Conservation (phyloP, 2,329 filamentous ascomycete species). For the Chaetothyriales sp. region DNA sequence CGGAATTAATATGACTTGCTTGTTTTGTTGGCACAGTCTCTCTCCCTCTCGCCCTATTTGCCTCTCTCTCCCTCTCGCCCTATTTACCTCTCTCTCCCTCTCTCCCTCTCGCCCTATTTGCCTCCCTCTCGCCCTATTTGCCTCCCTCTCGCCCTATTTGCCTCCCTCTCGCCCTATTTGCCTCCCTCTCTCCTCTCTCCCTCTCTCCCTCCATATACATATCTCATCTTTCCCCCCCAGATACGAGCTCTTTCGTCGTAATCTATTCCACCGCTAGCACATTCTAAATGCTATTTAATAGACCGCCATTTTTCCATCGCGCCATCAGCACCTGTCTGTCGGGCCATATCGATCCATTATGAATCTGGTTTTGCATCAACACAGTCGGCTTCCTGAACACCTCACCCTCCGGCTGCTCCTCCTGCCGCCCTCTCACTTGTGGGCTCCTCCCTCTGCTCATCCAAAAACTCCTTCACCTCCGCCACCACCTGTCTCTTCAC, state of each 20-base stretch:
- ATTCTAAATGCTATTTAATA: background rate
- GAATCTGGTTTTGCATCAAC: background rate
- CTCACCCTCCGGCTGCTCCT: background rate
- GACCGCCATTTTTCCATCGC: background rate
- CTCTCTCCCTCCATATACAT: background rate
- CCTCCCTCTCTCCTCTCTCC: background rate
- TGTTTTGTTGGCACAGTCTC: background rate
- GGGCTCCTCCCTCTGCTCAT: constrained; percentile 9
- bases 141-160: too few relatives aligned
- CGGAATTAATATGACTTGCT: background rate
- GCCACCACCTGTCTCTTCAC: constrained; percentile 74
- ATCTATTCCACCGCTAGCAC: background rate
- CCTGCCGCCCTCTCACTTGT: background rate
- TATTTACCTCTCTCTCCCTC: too few relatives aligned
- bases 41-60: too few relatives aligned
- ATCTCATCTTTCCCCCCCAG: too few relatives aligned
- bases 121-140: too few relatives aligned
- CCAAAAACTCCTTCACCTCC: constrained; percentile 44
- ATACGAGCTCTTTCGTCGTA: too few relatives aligned
- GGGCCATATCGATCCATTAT: too few relatives aligned
- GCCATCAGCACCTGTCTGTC: background rate
- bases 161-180: too few relatives aligned
- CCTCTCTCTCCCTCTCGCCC: background rate
- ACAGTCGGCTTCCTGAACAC: background rate
- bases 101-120: background rate